A percentile compares a stretch with the other conserved stretches of the same genome.
Conservation (phyloP, 352 stramenopile species). For the Phytophthora lateralis region DNA sequence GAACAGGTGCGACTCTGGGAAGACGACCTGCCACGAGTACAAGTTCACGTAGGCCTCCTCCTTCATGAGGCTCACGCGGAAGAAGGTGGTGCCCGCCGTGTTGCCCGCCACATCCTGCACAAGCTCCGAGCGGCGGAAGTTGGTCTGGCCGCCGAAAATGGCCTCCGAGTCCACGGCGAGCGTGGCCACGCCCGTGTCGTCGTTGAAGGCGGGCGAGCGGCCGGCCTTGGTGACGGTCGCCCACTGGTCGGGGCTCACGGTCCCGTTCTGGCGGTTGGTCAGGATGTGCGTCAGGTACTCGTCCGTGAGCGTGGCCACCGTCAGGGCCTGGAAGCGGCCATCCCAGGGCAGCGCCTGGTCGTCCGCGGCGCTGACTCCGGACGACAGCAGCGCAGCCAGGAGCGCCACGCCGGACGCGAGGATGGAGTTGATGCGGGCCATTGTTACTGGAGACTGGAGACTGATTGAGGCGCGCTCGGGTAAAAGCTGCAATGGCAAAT, state of each 20-base stretch:
- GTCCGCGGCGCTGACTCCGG: constrained; percentile 26
- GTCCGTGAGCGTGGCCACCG: constrained; percentile 51
- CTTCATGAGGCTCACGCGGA: constrained; percentile 65
- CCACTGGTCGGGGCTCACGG: constrained; percentile 50
- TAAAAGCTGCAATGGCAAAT: constrained; percentile 35
- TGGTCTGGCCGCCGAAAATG: constrained; percentile 60
- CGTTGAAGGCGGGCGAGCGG: constrained; percentile 61
- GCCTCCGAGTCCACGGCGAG: constrained; percentile 60
- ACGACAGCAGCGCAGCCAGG: constrained; percentile 26
- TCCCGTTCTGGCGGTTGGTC: constrained; percentile 56
- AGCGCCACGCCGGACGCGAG: constrained; percentile 22
- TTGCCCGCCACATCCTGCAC: constrained; percentile 60
- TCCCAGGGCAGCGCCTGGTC: constrained; percentile 59
- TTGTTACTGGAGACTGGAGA: constrained; percentile 1
- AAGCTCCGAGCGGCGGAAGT: constrained; percentile 72
- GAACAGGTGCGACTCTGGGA: constrained; percentile 66
- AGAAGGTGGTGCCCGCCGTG: constrained; percentile 54
- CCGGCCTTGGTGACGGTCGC: constrained; percentile 47
- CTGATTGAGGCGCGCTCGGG: constrained; percentile 6
- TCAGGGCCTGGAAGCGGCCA: constrained; percentile 56
- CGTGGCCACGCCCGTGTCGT: constrained; percentile 65
- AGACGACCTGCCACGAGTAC: constrained; percentile 64
- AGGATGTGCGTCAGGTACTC: constrained; percentile 77
- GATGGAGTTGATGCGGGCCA: constrained; percentile 32
- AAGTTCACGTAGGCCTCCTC: constrained; percentile 43